Percentiles rank a stretch among this genome's conserved stretches.
Evolutionary conservation across 2,329 filamentous ascomycete species (phyloP).

Genomic region (Epichloe coenophiala): DNA sequence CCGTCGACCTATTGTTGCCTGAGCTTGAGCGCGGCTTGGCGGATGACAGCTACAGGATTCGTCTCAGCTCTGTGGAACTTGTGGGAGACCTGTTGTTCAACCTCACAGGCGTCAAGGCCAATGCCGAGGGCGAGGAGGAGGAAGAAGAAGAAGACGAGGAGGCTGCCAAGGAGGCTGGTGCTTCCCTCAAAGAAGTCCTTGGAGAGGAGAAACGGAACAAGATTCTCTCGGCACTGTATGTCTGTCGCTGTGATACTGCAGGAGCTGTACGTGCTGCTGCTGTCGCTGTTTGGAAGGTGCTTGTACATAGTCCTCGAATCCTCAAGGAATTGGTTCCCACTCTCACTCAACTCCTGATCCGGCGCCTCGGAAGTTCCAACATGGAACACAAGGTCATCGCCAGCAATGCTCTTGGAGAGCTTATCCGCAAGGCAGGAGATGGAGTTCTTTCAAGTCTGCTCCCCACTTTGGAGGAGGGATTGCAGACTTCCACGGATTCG

Average conservation of each 20-base stretch:
- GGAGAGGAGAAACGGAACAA: constrained; percentile 95
- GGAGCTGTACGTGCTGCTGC: constrained; percentile 81
- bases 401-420: constrained; percentile 87
- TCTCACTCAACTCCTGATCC: constrained; percentile 87
- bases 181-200: constrained; percentile 85
- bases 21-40: constrained; percentile 91
- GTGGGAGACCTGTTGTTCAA: constrained; percentile 97
- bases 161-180: constrained; percentile 68
- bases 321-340: constrained; percentile 93
- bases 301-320: constrained; percentile 82
- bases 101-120: constrained; percentile 81
- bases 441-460: constrained; percentile 77
- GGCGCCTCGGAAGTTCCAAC: constrained; percentile 84
- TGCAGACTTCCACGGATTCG: constrained; percentile 76
- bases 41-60: constrained; percentile 95
- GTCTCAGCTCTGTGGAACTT: constrained; percentile 93
- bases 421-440: constrained; percentile 94
- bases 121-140: constrained; percentile 66
- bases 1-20: constrained; percentile 84
- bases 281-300: constrained; percentile 88
- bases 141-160: constrained; percentile 48
- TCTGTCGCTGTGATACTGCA: constrained; percentile 94
- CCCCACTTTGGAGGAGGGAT: constrained; percentile 81
- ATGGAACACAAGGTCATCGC: constrained; percentile 99
- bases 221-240: constrained; percentile 91